These are phyloP conservation scores for Erysimum cheiranthoides DNA, from an alignment of 345 rosid genomes.

Conservation along the genomic window DNA sequence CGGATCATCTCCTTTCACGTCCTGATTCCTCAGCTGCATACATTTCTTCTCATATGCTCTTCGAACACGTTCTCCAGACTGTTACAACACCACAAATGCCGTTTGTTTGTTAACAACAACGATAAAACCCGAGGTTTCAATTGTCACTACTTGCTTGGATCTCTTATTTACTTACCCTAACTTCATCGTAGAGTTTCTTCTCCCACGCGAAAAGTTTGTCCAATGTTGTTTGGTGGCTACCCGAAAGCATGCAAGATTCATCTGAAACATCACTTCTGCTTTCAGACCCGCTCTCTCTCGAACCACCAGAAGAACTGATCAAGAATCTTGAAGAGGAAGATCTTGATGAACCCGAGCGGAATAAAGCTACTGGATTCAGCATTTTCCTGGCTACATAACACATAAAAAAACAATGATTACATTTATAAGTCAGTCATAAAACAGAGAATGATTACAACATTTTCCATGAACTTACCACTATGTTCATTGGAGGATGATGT, in stretches of 20 bases:
- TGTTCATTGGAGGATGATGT: conserved; percentile 63
- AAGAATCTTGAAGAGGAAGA: conserved; percentile 83
- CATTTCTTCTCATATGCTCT: conserved; percentile 86
- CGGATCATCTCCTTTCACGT: conserved; percentile 83
- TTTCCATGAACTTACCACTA: conserved; percentile 57
- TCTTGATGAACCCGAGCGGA: conserved; percentile 91
- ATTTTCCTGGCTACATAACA: conserved; percentile 73
- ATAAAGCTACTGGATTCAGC: conserved; percentile 90
- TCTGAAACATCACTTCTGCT: conserved; percentile 49
- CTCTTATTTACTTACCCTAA: conserved; percentile 58
- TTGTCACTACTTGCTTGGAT: not conserved
- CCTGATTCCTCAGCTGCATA: conserved; percentile 77
- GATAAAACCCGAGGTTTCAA: not conserved
- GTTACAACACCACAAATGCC: conserved; percentile 16
- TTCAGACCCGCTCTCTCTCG: conserved; percentile 64
- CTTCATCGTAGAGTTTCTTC: conserved; percentile 96
- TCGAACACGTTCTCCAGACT: conserved; percentile 88
- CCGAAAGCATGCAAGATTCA: conserved; percentile 61
- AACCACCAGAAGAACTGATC: conserved; percentile 60
- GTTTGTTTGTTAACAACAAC: not conserved
- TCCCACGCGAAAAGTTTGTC: conserved; percentile 91
- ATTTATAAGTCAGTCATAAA: conserved; percentile 1
- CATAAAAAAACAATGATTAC: not conserved
- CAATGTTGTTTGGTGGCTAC: conserved; percentile 86
- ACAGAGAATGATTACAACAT: not conserved